Percentiles rank a stretch among this genome's conserved stretches.
phyloP scores from a whole-genome alignment of 805 yeast genomes.

The Starmera caribaea region DNA sequence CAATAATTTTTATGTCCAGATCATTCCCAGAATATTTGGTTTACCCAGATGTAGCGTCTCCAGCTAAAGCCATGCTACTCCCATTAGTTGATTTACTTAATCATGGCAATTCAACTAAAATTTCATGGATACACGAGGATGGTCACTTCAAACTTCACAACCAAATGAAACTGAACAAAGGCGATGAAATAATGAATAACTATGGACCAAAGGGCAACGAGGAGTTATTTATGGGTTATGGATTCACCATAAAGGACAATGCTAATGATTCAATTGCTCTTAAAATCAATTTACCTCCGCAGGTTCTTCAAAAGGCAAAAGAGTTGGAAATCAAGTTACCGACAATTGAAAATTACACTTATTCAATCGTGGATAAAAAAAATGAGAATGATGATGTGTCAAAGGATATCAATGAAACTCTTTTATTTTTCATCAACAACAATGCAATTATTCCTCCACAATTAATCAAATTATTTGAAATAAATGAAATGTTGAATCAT shows the following conservation, averaged over 20 bases:
- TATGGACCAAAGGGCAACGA: constrained; percentile 90
- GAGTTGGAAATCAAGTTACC: constrained; percentile 27
- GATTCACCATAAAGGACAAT: constrained; percentile 46
- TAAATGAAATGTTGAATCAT: constrained; percentile 9
- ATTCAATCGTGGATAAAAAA: constrained; percentile 24
- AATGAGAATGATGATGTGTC: background rate
- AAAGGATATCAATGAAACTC: constrained; percentile 16
- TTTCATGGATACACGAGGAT: constrained; percentile 47
- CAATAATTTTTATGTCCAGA: constrained; percentile 61
- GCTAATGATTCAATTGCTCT: constrained; percentile 56
- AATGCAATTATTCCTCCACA: constrained; percentile 11
- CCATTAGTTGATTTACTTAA: constrained; percentile 77
- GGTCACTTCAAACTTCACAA: constrained; percentile 14
- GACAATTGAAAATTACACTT: constrained; percentile 29
- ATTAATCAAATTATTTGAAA: constrained; percentile 22
- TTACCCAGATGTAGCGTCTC: constrained; percentile 21
- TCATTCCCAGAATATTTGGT: constrained; percentile 60
- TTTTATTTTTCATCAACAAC: constrained; percentile 23
- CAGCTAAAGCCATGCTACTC: constrained; percentile 50
- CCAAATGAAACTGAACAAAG: constrained; percentile 8
- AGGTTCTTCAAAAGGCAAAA: constrained; percentile 21
- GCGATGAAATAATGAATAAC: constrained; percentile 59
- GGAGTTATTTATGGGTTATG: constrained; percentile 75
- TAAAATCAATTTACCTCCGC: constrained; percentile 37
- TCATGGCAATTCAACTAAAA: constrained; percentile 54